Conservation (phyloP, 805 yeast genomes). For the Zygosaccharomyces kombuchaensis region DNA sequence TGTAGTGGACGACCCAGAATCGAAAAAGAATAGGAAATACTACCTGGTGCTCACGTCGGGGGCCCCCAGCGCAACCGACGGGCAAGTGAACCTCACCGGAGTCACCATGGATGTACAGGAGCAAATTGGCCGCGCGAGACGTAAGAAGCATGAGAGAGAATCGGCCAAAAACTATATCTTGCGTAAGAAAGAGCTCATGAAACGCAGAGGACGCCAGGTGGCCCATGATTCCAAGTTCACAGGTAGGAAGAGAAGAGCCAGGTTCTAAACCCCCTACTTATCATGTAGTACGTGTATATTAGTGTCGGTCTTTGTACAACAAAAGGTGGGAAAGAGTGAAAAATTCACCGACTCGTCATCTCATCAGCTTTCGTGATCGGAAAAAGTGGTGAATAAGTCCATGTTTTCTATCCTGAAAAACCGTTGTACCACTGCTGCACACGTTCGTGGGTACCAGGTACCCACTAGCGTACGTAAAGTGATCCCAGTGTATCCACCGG, state of each 20-base stretch:
- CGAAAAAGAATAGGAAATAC: slow-evolving; percentile 84
- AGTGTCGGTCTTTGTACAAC: neutral
- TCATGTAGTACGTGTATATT: neutral
- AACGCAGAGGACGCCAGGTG: slow-evolving; percentile 82
- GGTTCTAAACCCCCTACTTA: slow-evolving; percentile 40
- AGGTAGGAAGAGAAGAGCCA: slow-evolving; percentile 72
- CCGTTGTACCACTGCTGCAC: neutral
- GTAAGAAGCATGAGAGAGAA: slow-evolving; percentile 50
- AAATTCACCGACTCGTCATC: neutral
- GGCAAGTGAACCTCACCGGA: slow-evolving; percentile 70
- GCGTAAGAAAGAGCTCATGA: slow-evolving; percentile 91
- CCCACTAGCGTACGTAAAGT: slow-evolving; percentile 19
- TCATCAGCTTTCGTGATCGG: neutral
- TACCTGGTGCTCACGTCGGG: slow-evolving; percentile 71
- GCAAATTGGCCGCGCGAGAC: slow-evolving; percentile 19
- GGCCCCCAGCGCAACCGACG: slow-evolving; percentile 70
- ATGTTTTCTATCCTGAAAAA: neutral
- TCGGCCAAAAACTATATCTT: slow-evolving; percentile 72
- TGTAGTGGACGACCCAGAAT: slow-evolving; percentile 89
- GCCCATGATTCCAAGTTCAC: slow-evolving; percentile 90
- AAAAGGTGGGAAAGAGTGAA: neutral
- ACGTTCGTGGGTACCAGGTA: slow-evolving; percentile 16
- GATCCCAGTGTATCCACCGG: slow-evolving; percentile 33
- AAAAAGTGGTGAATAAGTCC: neutral
- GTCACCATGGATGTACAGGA: slow-evolving; percentile 73